Evolutionary conservation across 2,329 filamentous ascomycete species (phyloP), one percentile per base, ranked within the genome.

Genomic region (Venturia asperata): DNA sequence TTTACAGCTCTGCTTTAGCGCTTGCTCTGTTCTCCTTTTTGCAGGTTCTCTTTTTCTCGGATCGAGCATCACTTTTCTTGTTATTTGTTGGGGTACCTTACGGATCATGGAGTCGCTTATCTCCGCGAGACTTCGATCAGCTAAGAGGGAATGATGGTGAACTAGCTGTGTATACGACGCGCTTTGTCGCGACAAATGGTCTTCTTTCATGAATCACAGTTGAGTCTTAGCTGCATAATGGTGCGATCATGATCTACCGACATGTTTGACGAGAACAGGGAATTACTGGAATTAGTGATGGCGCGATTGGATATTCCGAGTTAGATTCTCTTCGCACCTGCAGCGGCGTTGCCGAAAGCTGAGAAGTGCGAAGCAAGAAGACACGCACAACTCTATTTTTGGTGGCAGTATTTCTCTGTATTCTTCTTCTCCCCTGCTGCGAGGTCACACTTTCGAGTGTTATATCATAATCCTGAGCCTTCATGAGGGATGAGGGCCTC

Each of bases 291-390:
- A 24, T 24, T 27, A 27, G 47, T 52, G 15, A 15, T 58, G 27
- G 30, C 52, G 52, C 52, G 52, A 58, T 19, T 34, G 24, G 11
- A 19, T 24, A 34, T 56, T 30, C 24, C 24, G n/a, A 56, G 11
- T 56, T 34, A 49, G 45, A 49, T 49, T 24, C 45, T 24, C n/a
- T 4, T 9, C n/a, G 24, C 11, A 10, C 10, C 6, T 1, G 49
- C 13, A 19, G 49, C 49, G 49, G 49, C 49, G 49, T 56, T 30
- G 49, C 49, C 49, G 49, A 47, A 56, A 49, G 45, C 49, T 37
- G 24, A 34, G 49, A 52, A 7, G 45, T 4, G 45, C 45, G 45
- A 49, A 49, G 45, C 45, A n/a, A 49, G 45, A 24, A 11, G 3
- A 49, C 45, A 9, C 21, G n/a, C 1, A 1, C 45, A 21, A n/a